Conservation (phyloP, 2,329 filamentous ascomycete genomes). For the Hypoxylon sp. region DNA sequence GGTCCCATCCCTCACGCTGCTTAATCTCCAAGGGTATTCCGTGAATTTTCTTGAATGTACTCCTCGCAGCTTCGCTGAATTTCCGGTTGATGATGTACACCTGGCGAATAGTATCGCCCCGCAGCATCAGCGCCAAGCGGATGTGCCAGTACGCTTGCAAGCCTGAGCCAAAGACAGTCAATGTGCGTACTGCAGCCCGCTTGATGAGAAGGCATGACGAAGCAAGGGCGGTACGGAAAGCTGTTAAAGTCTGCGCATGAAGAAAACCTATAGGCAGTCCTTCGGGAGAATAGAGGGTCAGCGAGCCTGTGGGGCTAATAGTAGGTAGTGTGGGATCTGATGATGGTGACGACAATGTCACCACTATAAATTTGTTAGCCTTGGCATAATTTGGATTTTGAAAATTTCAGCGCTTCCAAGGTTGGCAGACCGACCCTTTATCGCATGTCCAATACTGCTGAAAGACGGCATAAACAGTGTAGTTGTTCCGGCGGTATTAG, state of each 20-base stretch:
- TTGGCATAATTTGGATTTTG: constrained; percentile 1
- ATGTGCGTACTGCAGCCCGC: constrained; percentile 78
- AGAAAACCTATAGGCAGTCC: constrained; percentile 77
- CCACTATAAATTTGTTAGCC: constrained; percentile 61
- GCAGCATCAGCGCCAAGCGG: constrained; percentile 83
- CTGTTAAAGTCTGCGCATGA: constrained; percentile 81
- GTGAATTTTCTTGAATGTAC: constrained; percentile 65
- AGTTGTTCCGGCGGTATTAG: constrained; percentile 65
- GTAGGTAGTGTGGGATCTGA: constrained; percentile 51
- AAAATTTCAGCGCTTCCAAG: constrained; percentile 15
- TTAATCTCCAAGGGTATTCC: constrained; percentile 61
- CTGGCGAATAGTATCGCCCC: constrained; percentile 77
- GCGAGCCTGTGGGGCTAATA: constrained; percentile 72
- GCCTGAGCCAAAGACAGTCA: constrained; percentile 90
- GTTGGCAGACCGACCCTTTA: constrained; percentile 69
- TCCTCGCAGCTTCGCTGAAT: constrained; percentile 71
- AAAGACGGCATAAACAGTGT: constrained; percentile 83
- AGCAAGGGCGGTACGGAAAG: constrained; percentile 83
- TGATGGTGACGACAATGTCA: constrained; percentile 69
- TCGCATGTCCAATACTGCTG: constrained; percentile 73
- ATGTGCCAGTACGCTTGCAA: constrained; percentile 97
- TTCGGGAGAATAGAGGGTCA: constrained; percentile 76
- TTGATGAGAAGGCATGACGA: constrained; percentile 75
- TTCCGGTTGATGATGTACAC: constrained; percentile 87
- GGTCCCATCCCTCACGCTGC: constrained; percentile 72